These are phyloP conservation scores for Prototheca wickerhamii DNA, from an alignment of 163 green algal species.

Conservation along the genomic window DNA sequence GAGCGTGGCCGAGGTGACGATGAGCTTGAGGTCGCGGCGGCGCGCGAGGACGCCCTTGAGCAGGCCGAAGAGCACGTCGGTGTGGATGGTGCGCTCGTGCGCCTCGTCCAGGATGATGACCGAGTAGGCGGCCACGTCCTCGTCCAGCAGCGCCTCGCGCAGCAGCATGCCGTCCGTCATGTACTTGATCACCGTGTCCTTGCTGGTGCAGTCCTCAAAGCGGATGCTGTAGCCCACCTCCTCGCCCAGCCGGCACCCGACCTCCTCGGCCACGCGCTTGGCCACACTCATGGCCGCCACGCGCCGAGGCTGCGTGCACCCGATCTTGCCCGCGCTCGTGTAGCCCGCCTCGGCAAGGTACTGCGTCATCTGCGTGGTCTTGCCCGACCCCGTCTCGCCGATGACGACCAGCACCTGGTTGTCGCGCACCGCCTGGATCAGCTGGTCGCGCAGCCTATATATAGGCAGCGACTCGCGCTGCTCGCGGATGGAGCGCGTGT, in stretches of 20 bases:
- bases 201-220: slow-evolving; percentile 91
- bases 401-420: slow-evolving; percentile 96
- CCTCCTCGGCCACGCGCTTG: slow-evolving; percentile 95
- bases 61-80: slow-evolving; percentile 96
- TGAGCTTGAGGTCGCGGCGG: slow-evolving; percentile 83
- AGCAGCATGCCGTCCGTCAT: slow-evolving; percentile 86
- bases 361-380: slow-evolving; percentile 97
- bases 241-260: slow-evolving; percentile 81
- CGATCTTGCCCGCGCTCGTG: slow-evolving; percentile 70
- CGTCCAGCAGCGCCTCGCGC: slow-evolving; percentile 84
- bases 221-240: slow-evolving; percentile 92
- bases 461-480: slow-evolving; percentile 94
- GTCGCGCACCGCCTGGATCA: slow-evolving; percentile 75
- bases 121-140: slow-evolving; percentile 47
- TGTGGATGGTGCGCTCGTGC: slow-evolving; percentile 98
- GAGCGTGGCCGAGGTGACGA: slow-evolving; percentile 93
- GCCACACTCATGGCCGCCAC: slow-evolving; percentile 93
- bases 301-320: slow-evolving; percentile 85
- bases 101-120: slow-evolving; percentile 97
- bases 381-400: slow-evolving; percentile 92
- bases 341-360: slow-evolving; percentile 87
- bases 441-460: slow-evolving; percentile 79
- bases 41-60: slow-evolving; percentile 69
- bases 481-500: slow-evolving; percentile 83
- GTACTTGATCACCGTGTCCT: slow-evolving; percentile 86